Percentiles rank a stretch among this genome's conserved stretches.
phyloP scores from a whole-genome alignment of 2,329 filamentous ascomycete species.

The Trichoderma endophyticum region DNA sequence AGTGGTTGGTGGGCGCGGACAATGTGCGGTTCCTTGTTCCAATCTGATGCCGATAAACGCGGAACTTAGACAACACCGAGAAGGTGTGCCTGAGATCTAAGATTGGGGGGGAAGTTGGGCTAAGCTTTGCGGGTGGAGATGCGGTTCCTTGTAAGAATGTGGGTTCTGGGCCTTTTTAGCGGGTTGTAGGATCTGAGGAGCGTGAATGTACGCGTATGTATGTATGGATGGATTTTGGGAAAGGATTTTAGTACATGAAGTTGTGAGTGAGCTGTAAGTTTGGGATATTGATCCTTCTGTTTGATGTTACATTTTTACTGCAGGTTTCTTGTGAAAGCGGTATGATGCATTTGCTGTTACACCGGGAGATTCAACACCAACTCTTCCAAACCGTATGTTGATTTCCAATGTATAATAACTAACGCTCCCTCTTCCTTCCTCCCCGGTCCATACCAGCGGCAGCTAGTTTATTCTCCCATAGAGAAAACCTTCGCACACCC shows the following conservation, averaged over 20 bases:
- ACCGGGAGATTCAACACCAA: background rate
- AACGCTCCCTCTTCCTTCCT: too few species aligned
- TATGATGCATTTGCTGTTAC: background rate
- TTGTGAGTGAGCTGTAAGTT: background rate
- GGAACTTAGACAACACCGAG: background rate
- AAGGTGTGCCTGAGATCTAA: background rate
- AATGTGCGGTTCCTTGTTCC: background rate
- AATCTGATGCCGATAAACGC: background rate
- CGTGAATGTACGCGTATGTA: background rate
- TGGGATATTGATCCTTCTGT: background rate
- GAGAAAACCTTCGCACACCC: background rate
- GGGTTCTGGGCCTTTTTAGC: background rate
- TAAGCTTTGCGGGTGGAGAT: background rate
- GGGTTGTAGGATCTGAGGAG: background rate
- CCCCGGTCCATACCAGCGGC: background rate
- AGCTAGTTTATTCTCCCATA: background rate
- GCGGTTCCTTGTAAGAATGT: background rate
- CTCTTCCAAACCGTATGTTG: background rate
- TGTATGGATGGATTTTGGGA: background rate
- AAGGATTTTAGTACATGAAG: background rate
- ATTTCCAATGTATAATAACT: background rate
- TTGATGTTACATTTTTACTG: background rate
- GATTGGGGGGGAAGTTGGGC: background rate
- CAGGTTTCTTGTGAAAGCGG: background rate
- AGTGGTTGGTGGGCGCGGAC: background rate